Conservation (phyloP, 495 filamentous ascomycete genomes). For the Lepidopterella palustris region DNA sequence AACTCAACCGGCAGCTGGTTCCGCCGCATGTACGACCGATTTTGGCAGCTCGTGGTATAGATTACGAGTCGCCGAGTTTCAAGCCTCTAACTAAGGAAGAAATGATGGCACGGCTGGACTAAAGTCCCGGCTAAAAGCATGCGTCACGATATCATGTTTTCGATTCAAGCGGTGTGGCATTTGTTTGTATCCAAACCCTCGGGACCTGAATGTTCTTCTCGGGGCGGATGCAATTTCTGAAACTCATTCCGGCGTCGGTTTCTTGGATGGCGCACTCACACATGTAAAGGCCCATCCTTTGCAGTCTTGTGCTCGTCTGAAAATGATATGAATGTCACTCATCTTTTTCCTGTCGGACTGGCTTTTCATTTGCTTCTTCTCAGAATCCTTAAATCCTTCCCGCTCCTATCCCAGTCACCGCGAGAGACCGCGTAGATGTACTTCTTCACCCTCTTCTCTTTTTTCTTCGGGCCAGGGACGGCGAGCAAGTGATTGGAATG, state of each 20-base stretch:
- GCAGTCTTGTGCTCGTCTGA: conserved; percentile 22
- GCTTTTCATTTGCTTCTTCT: conserved; percentile 23
- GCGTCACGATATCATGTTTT: conserved; percentile 23
- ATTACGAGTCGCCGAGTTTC: conserved; percentile 76
- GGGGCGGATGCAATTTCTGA: conserved; percentile 16
- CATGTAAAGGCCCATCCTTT: conserved; percentile 21
- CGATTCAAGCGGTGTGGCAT: conserved; percentile 21
- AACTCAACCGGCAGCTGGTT: conserved; percentile 80
- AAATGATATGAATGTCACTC: conserved; percentile 25
- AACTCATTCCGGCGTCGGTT: conserved; percentile 27
- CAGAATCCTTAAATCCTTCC: conserved; percentile 7
- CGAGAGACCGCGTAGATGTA: conserved; percentile 23
- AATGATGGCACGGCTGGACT: conserved; percentile 97
- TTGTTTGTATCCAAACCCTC: conserved; percentile 10
- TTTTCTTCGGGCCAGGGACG: conserved; percentile 12
- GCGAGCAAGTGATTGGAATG: conserved; percentile 17
- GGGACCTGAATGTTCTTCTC: conserved; percentile 7
- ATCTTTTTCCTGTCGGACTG: conserved; percentile 12
- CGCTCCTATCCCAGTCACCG: conserved; percentile 4
- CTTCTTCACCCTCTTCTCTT: conserved; percentile 12
- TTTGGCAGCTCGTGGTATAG: conserved; percentile 70
- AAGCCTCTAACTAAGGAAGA: conserved; percentile 83
- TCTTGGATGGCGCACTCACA: conserved; percentile 16
- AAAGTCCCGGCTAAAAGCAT: conserved; percentile 41
- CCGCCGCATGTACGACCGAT: conserved; percentile 71